These are phyloP conservation scores for Linaria vulgaris DNA, from an alignment of 257 asterid species.

Conservation along the genomic window DNA sequence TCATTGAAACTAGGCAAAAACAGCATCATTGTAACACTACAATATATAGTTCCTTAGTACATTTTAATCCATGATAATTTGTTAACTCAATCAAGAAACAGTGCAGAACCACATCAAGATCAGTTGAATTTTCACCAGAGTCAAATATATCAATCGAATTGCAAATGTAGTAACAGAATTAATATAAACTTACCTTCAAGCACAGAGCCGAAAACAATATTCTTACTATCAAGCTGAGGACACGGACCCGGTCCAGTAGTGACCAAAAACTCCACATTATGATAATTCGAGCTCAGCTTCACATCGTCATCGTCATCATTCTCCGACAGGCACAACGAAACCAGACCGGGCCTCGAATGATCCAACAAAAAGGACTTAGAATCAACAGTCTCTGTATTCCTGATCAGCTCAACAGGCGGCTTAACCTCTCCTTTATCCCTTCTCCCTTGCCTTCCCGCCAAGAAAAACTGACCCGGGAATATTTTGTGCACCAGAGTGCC, in stretches of 20 bases:
- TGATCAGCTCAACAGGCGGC: constrained; percentile 52
- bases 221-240: constrained; percentile 79
- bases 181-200: constrained; percentile 61
- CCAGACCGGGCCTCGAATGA: constrained; percentile 69
- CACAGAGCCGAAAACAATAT: constrained; percentile 86
- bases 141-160: background rate
- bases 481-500: constrained; percentile 78
- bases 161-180: background rate
- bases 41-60: no score
- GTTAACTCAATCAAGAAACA: no score
- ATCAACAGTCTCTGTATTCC: constrained; percentile 67
- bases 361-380: constrained; percentile 62
- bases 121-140: background rate
- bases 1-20: no score
- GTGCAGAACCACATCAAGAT: background rate
- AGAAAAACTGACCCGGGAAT: constrained; percentile 74
- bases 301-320: constrained; percentile 80
- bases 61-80: no score
- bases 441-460: constrained; percentile 84
- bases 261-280: constrained; percentile 87
- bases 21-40: no score
- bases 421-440: constrained; percentile 78
- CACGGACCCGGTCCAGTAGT: constrained; percentile 95
- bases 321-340: constrained; percentile 80
- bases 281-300: constrained; percentile 69